phyloP scores from a whole-genome alignment of 1,139 yeast genomes.

The Saccharomyces pastorianus region DNA sequence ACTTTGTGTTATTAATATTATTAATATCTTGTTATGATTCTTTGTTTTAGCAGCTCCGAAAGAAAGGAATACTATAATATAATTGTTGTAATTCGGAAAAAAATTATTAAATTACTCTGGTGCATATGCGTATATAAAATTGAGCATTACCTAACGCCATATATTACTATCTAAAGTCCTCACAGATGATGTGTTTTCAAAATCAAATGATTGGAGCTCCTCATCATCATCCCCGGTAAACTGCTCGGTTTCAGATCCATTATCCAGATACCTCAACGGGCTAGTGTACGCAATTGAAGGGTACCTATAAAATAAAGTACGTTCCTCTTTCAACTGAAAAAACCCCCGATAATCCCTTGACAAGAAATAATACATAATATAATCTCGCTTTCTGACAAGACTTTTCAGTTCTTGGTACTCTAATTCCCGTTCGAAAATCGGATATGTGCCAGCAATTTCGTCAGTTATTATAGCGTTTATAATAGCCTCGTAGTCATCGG shows the following conservation, averaged over 20 bases:
- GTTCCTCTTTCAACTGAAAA: slow-evolving; percentile 18
- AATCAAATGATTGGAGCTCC: not conserved
- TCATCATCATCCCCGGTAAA: not conserved
- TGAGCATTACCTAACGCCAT: not conserved
- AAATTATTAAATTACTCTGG: not conserved
- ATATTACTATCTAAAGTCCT: not conserved
- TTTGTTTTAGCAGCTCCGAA: too few species aligned
- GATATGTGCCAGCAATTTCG: slow-evolving; percentile 12
- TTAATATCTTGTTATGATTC: too few species aligned
- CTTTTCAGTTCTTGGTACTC: slow-evolving; percentile 18
- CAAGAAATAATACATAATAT: slow-evolving; percentile 20
- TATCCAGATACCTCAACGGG: slow-evolving; percentile 8
- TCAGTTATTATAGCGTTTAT: slow-evolving; percentile 16
- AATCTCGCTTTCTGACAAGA: slow-evolving; percentile 13
- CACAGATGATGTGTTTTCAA: not conserved
- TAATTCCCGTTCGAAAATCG: slow-evolving; percentile 21
- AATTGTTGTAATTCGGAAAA: not conserved
- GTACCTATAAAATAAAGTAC: slow-evolving; percentile 16
- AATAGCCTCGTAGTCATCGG: slow-evolving; percentile 18
- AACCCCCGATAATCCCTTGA: slow-evolving; percentile 24
- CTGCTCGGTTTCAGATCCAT: not conserved
- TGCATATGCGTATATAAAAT: not conserved
- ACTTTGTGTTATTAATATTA: not conserved
- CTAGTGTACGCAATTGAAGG: slow-evolving; percentile 12
- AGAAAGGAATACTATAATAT: not conserved